These are phyloP conservation scores for Isatis lusitanica DNA, from an alignment of 441 rosid genomes.

Conservation along the genomic window DNA sequence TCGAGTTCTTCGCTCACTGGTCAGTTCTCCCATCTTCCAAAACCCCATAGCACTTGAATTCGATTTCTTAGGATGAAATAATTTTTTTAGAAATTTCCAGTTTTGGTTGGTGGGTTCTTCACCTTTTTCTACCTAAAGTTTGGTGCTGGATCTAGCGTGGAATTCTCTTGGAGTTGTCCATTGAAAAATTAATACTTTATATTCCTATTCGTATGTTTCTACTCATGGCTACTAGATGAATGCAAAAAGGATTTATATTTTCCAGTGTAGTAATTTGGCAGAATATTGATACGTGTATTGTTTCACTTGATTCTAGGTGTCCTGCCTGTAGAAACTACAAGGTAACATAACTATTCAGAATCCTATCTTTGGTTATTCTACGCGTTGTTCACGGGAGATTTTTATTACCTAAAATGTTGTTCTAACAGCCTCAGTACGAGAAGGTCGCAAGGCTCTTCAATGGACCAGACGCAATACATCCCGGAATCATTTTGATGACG, in stretches of 20 bases:
- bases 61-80: background rate
- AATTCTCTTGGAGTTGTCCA: background rate
- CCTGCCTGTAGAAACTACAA: conserved; percentile 97
- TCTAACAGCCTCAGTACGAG: conserved; percentile 84
- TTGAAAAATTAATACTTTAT: background rate
- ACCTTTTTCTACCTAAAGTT: conserved; percentile 2
- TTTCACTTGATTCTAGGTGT: conserved; percentile 63
- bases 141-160: conserved; percentile 32
- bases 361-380: background rate
- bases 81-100: background rate
- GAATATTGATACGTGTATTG: conserved; percentile 29
- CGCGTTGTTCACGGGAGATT: conserved; percentile 6
- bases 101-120: conserved; percentile 23
- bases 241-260: background rate
- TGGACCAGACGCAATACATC: conserved; percentile 90
- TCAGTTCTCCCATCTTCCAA: conserved; percentile 31
- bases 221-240: background rate
- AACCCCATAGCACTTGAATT: background rate
- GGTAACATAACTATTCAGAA: conserved; percentile 45
- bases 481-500: conserved; percentile 77
- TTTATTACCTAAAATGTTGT: conserved; percentile 29
- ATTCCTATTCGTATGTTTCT: background rate
- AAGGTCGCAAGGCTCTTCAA: conserved; percentile 93
- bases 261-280: background rate
- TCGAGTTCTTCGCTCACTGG: conserved; percentile 96